Base-by-base conservation (phyloP, 148 eudicot genomes). In the Chenopodium album region DNA sequence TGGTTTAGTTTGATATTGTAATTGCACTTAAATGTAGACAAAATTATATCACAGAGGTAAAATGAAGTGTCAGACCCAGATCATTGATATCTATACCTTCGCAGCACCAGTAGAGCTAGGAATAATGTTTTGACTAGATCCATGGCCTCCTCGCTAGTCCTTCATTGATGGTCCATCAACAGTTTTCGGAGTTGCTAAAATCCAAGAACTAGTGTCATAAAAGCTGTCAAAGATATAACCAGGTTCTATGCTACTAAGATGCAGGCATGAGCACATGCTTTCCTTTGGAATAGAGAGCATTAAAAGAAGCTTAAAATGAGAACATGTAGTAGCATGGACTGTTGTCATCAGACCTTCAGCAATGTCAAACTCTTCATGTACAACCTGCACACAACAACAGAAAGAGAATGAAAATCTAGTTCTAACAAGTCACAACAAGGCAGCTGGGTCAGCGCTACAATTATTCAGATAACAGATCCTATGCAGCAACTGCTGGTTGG, bases 81-180 rank as follows among this genome's bases (percentile, higher is more conserved):
- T 56, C 29, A 64, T 62, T 37, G 44, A 37, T 37, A 26, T n/a
- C 0, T 29, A 73, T 89, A 96, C 98, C 94, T 96, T 96, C 47
- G 99, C 99, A 78, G 99, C 99, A 85, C 98, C 98, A 83, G 99
- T 96, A 20, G 99, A 96, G 82, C 99, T 96, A 73, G 98, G 99
- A 82, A 96, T 95, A 56, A 93, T 93, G 85, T 93, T 95, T 78
- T 95, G 98, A 29, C 88, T 88, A 79, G 98, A 98, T 74, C 98
- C 98, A 74, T 98, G 93, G 44, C 98, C 98, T 46, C 98, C 98
- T 37, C 98, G 81, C 98, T 98, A 95, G 81, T 95, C 98, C 87
- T 93, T 95, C 98, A 87, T 93, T 75, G 98, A 95, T 84, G 98
- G 98, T 62, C 99, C 99, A 86, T 94, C 98, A 47, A 94, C 98